Conservation (phyloP, 208 protist genomes). For the Wallacemonas sp. region DNA sequence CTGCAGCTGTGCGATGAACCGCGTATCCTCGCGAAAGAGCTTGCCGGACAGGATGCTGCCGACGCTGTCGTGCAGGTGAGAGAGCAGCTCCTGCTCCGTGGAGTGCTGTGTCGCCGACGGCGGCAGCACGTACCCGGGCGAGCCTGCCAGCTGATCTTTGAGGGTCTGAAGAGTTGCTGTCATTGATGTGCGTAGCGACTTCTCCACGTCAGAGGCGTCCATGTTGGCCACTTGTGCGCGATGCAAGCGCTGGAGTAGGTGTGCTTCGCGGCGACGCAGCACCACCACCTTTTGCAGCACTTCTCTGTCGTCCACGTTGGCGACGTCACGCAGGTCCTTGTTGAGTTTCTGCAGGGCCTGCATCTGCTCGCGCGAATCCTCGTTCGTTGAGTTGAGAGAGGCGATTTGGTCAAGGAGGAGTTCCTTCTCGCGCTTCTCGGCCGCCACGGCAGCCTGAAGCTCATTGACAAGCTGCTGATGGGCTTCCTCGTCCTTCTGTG, state of each 20-base stretch:
- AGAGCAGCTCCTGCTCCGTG: slow-evolving; percentile 63
- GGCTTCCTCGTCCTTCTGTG: slow-evolving; percentile 20
- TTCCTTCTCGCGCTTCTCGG: slow-evolving; percentile 33
- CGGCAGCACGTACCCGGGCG: slow-evolving; percentile 76
- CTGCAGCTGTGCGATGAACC: slow-evolving; percentile 67
- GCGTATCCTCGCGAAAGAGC: slow-evolving; percentile 79
- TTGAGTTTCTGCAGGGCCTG: slow-evolving; percentile 41
- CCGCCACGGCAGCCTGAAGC: slow-evolving; percentile 21
- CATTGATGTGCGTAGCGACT: slow-evolving; percentile 45
- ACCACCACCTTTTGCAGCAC: slow-evolving; percentile 84
- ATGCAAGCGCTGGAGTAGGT: slow-evolving; percentile 77
- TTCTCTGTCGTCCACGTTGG: slow-evolving; percentile 54
- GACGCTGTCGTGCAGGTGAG: slow-evolving; percentile 49
- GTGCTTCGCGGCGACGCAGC: slow-evolving; percentile 75
- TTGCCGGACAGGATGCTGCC: slow-evolving; percentile 46
- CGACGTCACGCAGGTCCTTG: slow-evolving; percentile 51
- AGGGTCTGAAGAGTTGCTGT: slow-evolving; percentile 62
- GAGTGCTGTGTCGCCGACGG: slow-evolving; percentile 47
- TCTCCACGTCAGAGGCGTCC: slow-evolving; percentile 39
- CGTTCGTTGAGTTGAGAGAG: slow-evolving; percentile 46
- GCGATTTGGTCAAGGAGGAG: slow-evolving; percentile 51
- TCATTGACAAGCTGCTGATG: slow-evolving; percentile 11
- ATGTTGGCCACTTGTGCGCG: slow-evolving; percentile 53
- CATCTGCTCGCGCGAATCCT: slow-evolving; percentile 58
- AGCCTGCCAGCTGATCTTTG: slow-evolving; percentile 57